Conservation (phyloP, 1,139 yeast species). For the Suhomyces taliae region DNA sequence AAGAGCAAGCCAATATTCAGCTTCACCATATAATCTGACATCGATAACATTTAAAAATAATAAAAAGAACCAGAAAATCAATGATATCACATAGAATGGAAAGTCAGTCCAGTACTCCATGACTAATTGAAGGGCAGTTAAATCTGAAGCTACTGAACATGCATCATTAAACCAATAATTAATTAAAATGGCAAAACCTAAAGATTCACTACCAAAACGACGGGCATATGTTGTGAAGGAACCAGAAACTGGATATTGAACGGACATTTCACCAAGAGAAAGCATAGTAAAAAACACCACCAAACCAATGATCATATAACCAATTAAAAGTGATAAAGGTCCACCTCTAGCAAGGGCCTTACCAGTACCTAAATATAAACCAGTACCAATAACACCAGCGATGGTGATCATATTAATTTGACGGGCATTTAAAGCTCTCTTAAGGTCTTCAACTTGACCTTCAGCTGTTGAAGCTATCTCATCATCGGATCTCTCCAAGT, state of each 20-base stretch:
- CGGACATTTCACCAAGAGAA: slow-evolving; percentile 65
- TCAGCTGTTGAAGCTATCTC: slow-evolving; percentile 8
- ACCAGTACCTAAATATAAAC: slow-evolving; percentile 65
- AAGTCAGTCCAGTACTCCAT: slow-evolving; percentile 63
- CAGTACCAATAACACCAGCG: slow-evolving; percentile 71
- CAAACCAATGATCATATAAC: slow-evolving; percentile 58
- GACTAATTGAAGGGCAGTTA: slow-evolving; percentile 60
- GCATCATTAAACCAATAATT: slow-evolving; percentile 71
- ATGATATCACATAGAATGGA: slow-evolving; percentile 57
- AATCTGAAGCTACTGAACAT: slow-evolving; percentile 59
- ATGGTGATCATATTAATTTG: slow-evolving; percentile 63
- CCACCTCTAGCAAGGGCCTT: slow-evolving; percentile 61
- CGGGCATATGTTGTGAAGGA: slow-evolving; percentile 61
- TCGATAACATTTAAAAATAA: slow-evolving; percentile 53
- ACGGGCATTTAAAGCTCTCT: slow-evolving; percentile 49
- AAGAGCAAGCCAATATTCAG: slow-evolving; percentile 41
- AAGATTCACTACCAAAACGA: slow-evolving; percentile 60
- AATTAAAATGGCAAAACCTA: slow-evolving; percentile 61
- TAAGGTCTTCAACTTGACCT: slow-evolving; percentile 27
- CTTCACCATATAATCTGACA: slow-evolving; percentile 49
- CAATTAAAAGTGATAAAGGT: slow-evolving; percentile 59
- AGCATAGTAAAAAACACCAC: slow-evolving; percentile 62
- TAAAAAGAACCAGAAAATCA: slow-evolving; percentile 59
- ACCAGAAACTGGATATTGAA: slow-evolving; percentile 61
- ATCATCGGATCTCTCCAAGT: slow-evolving; percentile 13